Percentiles rank a stretch among this genome's conserved stretches.
Evolutionary conservation across 2,329 filamentous ascomycete genomes (phyloP).

Genomic region (Periconia sp.): DNA sequence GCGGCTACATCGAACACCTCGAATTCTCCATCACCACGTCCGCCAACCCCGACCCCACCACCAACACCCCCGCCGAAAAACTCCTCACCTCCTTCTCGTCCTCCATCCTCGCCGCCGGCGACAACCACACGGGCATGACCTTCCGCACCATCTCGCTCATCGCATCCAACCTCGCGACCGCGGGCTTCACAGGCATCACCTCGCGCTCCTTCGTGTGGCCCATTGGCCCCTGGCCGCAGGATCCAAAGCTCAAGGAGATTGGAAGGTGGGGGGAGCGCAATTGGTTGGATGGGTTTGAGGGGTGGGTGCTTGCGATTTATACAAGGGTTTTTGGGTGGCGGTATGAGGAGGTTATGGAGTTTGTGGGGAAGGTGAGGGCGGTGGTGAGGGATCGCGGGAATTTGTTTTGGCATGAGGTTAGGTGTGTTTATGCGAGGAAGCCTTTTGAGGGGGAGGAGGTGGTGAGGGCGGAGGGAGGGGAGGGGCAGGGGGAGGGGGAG

Average conservation of each 20-base stretch:
- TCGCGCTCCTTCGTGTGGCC: conserved; percentile 34
- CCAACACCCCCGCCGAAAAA: conserved; percentile 15
- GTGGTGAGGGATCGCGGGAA: conserved; percentile 38
- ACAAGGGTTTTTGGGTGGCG: conserved; percentile 43
- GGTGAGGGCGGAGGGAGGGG: background rate
- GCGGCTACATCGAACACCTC: conserved; percentile 48
- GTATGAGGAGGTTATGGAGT: conserved; percentile 36
- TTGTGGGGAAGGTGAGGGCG: conserved; percentile 34
- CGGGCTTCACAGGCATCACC: conserved; percentile 33
- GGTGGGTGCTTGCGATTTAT: conserved; percentile 45
- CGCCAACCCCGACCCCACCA: conserved; percentile 12
- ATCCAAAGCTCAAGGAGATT: conserved; percentile 36
- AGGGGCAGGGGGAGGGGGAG: background rate
- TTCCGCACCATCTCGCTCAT: conserved; percentile 26
- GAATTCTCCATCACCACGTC: conserved; percentile 38
- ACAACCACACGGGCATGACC: conserved; percentile 25
- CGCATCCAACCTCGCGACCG: conserved; percentile 15
- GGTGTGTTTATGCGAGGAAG: conserved; percentile 31
- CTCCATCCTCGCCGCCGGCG: conserved; percentile 18
- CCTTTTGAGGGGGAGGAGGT: conserved; percentile 18
- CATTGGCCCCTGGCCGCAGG: conserved; percentile 36
- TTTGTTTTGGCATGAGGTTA: conserved; percentile 44
- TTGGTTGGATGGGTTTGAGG: conserved; percentile 46
- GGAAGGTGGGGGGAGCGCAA: conserved; percentile 42
- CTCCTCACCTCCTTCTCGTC: conserved; percentile 22